Percentiles rank a stretch among this genome's conserved stretches.
Conservation (phyloP, 192 early-diverging fungal species). For the Mycoemilia scoparia region DNA sequence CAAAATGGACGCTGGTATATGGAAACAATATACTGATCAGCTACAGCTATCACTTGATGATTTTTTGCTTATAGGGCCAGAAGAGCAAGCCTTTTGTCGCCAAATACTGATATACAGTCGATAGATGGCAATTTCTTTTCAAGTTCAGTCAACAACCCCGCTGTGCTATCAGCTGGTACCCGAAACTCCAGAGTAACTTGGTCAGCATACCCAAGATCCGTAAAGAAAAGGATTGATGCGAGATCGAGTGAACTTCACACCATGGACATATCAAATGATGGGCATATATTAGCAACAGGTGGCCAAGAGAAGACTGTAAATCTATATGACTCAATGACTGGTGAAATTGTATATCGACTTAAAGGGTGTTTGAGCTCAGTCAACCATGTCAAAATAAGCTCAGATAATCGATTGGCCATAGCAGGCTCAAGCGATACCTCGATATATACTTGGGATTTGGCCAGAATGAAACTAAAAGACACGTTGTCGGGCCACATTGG, state of each 20-base stretch:
- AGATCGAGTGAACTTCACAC: constrained; percentile 58
- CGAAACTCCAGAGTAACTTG: too few relatives aligned
- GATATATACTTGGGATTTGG: constrained; percentile 67
- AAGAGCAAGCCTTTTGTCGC: too few relatives aligned
- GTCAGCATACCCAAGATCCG: constrained; percentile 16
- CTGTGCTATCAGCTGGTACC: too few relatives aligned
- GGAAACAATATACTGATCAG: too few relatives aligned
- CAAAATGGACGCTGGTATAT: constrained; percentile 4
- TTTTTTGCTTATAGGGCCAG: background rate
- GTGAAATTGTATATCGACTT: constrained; percentile 38
- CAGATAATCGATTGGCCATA: constrained; percentile 20
- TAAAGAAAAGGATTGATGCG: constrained; percentile 22
- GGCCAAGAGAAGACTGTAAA: constrained; percentile 65
- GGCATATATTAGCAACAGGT: constrained; percentile 57
- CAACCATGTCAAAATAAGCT: constrained; percentile 47
- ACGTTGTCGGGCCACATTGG: constrained; percentile 90
- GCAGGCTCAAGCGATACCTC: constrained; percentile 84
- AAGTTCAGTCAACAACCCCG: constrained; percentile 5
- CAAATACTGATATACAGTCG: too few relatives aligned
- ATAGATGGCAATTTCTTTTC: too few relatives aligned
- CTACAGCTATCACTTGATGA: background rate
- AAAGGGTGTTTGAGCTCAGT: constrained; percentile 70
- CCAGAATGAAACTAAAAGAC: constrained; percentile 63
- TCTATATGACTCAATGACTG: constrained; percentile 57
- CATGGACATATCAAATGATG: constrained; percentile 48